These are phyloP conservation scores for Podaxis sp. DNA, from an alignment of 768 basidiomycete genomes.

Conservation along the genomic window DNA sequence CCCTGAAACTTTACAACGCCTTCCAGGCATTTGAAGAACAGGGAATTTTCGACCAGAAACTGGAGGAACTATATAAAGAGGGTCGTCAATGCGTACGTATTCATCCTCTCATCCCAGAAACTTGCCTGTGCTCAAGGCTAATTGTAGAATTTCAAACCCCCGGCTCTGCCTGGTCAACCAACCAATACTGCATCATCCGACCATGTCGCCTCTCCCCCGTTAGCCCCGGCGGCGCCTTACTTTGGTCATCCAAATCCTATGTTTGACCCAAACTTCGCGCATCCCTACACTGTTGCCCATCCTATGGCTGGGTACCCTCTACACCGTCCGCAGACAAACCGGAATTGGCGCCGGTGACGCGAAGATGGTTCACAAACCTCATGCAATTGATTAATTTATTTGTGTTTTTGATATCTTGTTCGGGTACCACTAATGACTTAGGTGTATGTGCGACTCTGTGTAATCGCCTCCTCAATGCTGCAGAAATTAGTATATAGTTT, in stretches of 20 bases:
- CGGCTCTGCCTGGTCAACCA: conserved; percentile 24
- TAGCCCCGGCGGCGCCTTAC: neutral
- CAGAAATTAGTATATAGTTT: neutral
- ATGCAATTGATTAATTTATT: neutral
- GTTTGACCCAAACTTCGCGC: conserved; percentile 6
- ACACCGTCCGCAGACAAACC: conserved; percentile 4
- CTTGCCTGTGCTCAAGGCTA: neutral
- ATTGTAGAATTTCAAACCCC: conserved; percentile 58
- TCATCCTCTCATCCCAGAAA: neutral
- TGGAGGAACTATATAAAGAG: conserved; percentile 82
- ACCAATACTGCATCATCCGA: neutral
- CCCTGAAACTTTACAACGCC: conserved; percentile 80
- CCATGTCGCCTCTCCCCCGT: neutral
- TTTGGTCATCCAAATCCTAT: conserved; percentile 3
- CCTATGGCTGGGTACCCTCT: conserved; percentile 8
- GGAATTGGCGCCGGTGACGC: conserved; percentile 7
- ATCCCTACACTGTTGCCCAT: conserved; percentile 4
- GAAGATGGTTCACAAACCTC: neutral
- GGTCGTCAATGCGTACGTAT: conserved; percentile 67
- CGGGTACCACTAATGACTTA: neutral
- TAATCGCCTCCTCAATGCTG: neutral
- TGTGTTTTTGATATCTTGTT: neutral
- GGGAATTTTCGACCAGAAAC: conserved; percentile 78
- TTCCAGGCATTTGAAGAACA: conserved; percentile 74
- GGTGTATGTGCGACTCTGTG: neutral